These are phyloP conservation scores for Calamus simplicifolius DNA, from an alignment of 176 grass and related monocot genomes.

Conservation along the genomic window DNA sequence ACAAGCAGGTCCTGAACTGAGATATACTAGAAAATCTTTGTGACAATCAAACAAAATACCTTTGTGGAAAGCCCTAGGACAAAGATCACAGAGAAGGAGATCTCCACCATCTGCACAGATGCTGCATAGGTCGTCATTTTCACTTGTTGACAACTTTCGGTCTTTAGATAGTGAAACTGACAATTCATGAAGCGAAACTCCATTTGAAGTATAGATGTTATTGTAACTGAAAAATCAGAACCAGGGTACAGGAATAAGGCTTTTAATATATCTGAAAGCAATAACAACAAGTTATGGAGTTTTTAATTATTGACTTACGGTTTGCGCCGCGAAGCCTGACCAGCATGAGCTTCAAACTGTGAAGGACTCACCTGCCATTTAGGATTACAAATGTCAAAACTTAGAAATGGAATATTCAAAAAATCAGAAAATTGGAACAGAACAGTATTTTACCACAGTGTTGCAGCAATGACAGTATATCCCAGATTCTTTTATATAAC, in stretches of 20 bases:
- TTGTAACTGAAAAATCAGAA: constrained; percentile 60
- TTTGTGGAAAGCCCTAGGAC: constrained; percentile 94
- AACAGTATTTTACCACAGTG: constrained; percentile 53
- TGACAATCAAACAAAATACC: constrained; percentile 25
- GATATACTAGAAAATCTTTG: too few relatives aligned
- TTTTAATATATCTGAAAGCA: too few relatives aligned
- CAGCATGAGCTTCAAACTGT: constrained; percentile 95
- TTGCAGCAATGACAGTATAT: constrained; percentile 93
- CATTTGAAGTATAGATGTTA: constrained; percentile 98
- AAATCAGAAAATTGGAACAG: constrained; percentile 2
- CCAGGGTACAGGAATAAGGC: not conserved
- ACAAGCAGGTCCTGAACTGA: too few relatives aligned
- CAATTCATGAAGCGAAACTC: constrained; percentile 90
- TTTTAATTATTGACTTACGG: constrained; percentile 46
- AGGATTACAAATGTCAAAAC: constrained; percentile 13
- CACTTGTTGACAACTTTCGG: constrained; percentile 43
- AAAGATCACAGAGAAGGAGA: constrained; percentile 88
- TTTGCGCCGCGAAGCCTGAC: constrained; percentile 80
- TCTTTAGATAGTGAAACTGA: constrained; percentile 83
- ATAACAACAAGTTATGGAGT: constrained; percentile 3
- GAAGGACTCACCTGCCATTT: constrained; percentile 84
- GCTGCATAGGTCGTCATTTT: constrained; percentile 90
- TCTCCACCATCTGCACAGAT: constrained; percentile 85
- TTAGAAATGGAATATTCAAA: constrained; percentile 10
- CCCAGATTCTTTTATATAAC: constrained; percentile 84